phyloP scores from a whole-genome alignment of 169 alveolate genomes.

The Theileria orientalis region DNA sequence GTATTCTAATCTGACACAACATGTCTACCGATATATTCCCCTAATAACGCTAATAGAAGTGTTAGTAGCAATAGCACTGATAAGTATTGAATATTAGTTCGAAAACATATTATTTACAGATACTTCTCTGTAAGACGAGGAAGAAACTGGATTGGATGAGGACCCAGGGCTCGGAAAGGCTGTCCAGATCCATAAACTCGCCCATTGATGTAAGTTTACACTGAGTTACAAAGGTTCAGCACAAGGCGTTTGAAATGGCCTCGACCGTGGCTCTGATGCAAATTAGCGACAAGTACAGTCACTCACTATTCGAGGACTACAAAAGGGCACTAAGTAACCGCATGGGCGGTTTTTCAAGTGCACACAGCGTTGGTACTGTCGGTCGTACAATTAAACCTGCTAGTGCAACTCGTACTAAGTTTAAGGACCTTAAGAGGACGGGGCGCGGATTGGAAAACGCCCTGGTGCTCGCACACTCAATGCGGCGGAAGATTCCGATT shows the following conservation, averaged over 20 bases:
- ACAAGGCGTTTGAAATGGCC: conserved; percentile 48
- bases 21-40: too few relatives aligned
- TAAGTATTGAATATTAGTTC: background rate
- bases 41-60: background rate
- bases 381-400: too few relatives aligned
- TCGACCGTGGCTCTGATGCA: conserved; percentile 32
- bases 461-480: conserved; percentile 37
- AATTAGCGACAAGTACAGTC: conserved; percentile 12
- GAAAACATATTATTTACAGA: background rate
- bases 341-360: background rate
- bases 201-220: conserved; percentile 48
- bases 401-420: too few relatives aligned
- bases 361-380: background rate
- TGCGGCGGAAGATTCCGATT: conserved; percentile 49
- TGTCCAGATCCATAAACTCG: conserved; percentile 51
- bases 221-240: background rate
- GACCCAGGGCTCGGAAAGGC: conserved; percentile 14
- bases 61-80: background rate
- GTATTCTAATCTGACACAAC: too few relatives aligned
- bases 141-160: conserved; percentile 52
- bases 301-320: conserved; percentile 41
- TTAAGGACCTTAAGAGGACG: background rate
- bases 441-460: conserved; percentile 19
- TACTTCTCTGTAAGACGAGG: conserved; percentile 49
- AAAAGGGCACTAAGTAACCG: background rate